Percentiles rank a stretch among this genome's conserved stretches.
phyloP scores from a whole-genome alignment of 257 asterid genomes.

The Plantago major region DNA sequence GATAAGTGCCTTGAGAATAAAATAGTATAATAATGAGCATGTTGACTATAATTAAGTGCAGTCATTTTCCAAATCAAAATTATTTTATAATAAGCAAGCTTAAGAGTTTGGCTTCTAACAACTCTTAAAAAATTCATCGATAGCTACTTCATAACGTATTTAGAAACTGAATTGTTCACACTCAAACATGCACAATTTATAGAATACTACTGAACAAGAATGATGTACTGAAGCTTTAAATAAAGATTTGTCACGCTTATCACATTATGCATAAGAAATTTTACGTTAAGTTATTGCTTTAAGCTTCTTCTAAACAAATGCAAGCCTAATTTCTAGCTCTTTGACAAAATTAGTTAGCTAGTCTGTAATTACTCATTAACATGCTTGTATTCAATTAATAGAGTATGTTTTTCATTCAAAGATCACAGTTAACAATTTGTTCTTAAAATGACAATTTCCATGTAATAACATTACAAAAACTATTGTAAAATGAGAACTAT shows the following conservation, averaged over 20 bases:
- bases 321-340: background rate
- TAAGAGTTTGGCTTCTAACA: slow-evolving; percentile 39
- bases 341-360: too few relatives aligned
- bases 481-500: too few relatives aligned
- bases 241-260: background rate
- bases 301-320: background rate
- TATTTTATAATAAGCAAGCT: slow-evolving; percentile 26
- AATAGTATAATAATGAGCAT: slow-evolving; percentile 17
- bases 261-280: background rate
- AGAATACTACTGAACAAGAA: background rate
- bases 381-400: background rate
- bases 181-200: slow-evolving; percentile 12
- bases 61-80: slow-evolving; percentile 15
- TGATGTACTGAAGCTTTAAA: background rate
- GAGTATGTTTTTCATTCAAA: too few relatives aligned
- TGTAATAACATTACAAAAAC: too few relatives aligned
- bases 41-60: slow-evolving; percentile 11
- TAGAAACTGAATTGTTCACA: slow-evolving; percentile 19
- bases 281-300: background rate
- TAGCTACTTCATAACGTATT: slow-evolving; percentile 21
- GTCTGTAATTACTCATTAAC: background rate
- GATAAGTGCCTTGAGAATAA: slow-evolving; percentile 22
- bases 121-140: slow-evolving; percentile 33
- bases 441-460: too few relatives aligned
- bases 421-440: too few relatives aligned